These are phyloP conservation scores for Sutorius eximius DNA, from an alignment of 1,284 basidiomycete genomes.

Conservation along the genomic window DNA sequence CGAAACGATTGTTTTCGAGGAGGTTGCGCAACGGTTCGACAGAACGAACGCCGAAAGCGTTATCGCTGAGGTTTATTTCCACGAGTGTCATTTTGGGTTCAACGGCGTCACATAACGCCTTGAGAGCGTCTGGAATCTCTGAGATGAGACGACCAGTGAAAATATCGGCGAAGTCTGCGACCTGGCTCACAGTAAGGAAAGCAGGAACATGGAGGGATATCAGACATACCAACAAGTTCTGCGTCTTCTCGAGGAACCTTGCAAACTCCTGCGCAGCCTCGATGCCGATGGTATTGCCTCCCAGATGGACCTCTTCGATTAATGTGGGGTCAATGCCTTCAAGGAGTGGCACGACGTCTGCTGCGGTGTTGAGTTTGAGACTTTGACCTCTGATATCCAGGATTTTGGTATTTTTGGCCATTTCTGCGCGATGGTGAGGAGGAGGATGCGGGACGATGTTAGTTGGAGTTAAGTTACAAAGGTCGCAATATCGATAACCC, in stretches of 20 bases:
- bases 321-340: conserved; percentile 62
- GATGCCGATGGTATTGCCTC: conserved; percentile 95
- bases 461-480: not conserved
- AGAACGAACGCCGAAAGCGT: conserved; percentile 95
- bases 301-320: conserved; percentile 89
- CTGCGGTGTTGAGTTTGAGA: conserved; percentile 81
- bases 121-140: conserved; percentile 91
- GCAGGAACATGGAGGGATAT: not conserved
- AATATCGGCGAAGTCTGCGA: conserved; percentile 96
- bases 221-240: conserved; percentile 63
- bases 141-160: conserved; percentile 96
- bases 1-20: conserved; percentile 75
- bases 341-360: conserved; percentile 80
- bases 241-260: conserved; percentile 73
- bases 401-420: conserved; percentile 23
- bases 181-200: conserved; percentile 45
- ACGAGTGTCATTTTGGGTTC: conserved; percentile 78
- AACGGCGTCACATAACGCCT: conserved; percentile 87
- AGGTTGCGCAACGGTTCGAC: conserved; percentile 94
- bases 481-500: conserved; percentile 18
- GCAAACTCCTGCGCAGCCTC: conserved; percentile 88
- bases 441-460: not conserved
- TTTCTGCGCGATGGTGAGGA: conserved; percentile 10
- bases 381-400: conserved; percentile 33
- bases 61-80: conserved; percentile 92